Conservation (phyloP, 2,329 filamentous ascomycete species). For the Cercospora nicotianae region DNA sequence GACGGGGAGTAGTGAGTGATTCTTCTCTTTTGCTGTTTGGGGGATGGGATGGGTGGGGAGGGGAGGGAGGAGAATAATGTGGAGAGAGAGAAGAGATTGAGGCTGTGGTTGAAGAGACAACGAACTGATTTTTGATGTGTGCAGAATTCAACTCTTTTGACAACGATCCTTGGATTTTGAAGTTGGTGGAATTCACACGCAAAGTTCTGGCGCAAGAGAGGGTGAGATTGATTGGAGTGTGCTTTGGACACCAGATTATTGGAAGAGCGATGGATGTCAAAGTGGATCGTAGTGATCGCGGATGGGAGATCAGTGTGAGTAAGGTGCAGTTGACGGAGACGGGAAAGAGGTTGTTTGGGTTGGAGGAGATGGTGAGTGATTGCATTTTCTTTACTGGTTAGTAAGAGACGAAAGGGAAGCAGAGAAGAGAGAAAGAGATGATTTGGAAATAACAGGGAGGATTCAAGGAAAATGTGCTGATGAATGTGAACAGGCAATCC, state of each 20-base stretch:
- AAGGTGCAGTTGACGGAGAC: conserved; percentile 66
- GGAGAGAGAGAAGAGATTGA: too few species aligned
- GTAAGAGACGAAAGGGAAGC: too few species aligned
- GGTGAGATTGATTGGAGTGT: conserved; percentile 74
- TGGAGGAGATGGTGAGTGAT: conserved; percentile 58
- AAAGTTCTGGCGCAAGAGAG: conserved; percentile 59
- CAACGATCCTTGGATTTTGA: conserved; percentile 71
- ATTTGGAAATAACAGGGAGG: too few species aligned
- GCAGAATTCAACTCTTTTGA: conserved; percentile 73
- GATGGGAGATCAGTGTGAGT: conserved; percentile 81
- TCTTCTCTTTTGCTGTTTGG: conserved; percentile 23
- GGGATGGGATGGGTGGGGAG: too few species aligned
- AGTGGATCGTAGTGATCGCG: conserved; percentile 65
- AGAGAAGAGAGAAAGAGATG: too few species aligned
- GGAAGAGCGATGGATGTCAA: conserved; percentile 68
- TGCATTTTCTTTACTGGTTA: too few species aligned
- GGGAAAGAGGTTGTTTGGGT: conserved; percentile 70
- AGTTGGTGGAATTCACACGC: conserved; percentile 67
- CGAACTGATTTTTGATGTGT: too few species aligned
- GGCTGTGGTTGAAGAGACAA: too few species aligned
- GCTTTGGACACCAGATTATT: conserved; percentile 86
- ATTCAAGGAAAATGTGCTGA: too few species aligned
- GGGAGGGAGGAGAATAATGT: too few species aligned
- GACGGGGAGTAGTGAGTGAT: conserved; percentile 57
- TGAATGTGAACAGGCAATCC: conserved; percentile 56